phyloP scores from a whole-genome alignment of 495 filamentous ascomycete genomes.

The Immersiella caudata region DNA sequence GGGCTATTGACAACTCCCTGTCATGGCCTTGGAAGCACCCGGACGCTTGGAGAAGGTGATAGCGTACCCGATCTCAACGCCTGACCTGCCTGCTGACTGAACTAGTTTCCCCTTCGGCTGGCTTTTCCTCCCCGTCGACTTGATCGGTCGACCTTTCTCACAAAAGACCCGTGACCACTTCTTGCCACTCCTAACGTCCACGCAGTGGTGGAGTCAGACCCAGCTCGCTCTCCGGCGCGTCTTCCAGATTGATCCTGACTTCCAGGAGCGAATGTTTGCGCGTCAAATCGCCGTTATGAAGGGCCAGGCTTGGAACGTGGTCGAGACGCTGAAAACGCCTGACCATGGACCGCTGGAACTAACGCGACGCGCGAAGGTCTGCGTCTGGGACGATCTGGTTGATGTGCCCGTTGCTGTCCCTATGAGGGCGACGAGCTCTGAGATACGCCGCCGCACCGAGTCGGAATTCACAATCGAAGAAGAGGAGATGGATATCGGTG shows the following conservation, averaged over 20 bases:
- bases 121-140: constrained; percentile 94
- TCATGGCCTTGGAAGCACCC: constrained; percentile 99
- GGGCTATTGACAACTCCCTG: constrained; percentile 95
- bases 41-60: constrained; percentile 72
- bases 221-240: constrained; percentile 79
- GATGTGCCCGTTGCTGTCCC: constrained; percentile 94
- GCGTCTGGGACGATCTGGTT: constrained; percentile 97
- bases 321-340: constrained; percentile 88
- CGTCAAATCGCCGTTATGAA: constrained; percentile 98
- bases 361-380: constrained; percentile 84
- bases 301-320: constrained; percentile 98
- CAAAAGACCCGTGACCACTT: constrained; percentile 92
- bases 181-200: constrained; percentile 88
- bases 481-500: constrained; percentile 92
- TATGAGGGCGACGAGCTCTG: constrained; percentile 77
- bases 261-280: constrained; percentile 97
- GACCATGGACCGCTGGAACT: constrained; percentile 95
- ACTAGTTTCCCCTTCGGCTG: constrained; percentile 93
- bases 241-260: constrained; percentile 90
- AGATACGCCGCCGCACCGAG: constrained; percentile 63
- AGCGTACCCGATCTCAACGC: not conserved
- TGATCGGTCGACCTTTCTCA: constrained; percentile 95
- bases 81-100: constrained; percentile 14
- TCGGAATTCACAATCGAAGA: constrained; percentile 37
- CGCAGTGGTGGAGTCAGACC: constrained; percentile 95